phyloP scores from a whole-genome alignment of 371 early-diverging fungal genomes.

The Polyrhizophydium stewartii region DNA sequence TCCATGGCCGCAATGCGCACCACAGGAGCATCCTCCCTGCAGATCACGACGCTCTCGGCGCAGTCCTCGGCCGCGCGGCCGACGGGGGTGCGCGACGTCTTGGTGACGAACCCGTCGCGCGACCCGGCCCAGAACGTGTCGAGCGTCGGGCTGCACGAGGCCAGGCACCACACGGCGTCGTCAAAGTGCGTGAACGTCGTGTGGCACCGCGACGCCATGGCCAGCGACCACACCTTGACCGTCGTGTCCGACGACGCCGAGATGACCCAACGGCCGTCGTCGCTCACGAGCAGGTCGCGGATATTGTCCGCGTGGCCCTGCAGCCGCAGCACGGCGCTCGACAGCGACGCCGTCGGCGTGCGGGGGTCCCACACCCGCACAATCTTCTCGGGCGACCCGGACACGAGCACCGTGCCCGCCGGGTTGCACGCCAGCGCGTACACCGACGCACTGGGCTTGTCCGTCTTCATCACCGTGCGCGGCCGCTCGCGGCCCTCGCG shows the following conservation, averaged over 20 bases:
- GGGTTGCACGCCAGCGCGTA: constrained; percentile 34
- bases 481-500: constrained; percentile 41
- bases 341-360: not conserved
- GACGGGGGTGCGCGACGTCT: constrained; percentile 15
- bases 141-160: constrained; percentile 77
- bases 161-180: constrained; percentile 90
- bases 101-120: constrained; percentile 85
- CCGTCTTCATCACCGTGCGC: not conserved
- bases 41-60: constrained; percentile 73
- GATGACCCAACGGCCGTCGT: constrained; percentile 79
- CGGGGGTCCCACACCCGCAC: constrained; percentile 87
- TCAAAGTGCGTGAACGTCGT: constrained; percentile 82
- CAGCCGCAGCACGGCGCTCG: constrained; percentile 68
- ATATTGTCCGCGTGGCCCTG: constrained; percentile 94
- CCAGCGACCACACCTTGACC: constrained; percentile 86
- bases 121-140: constrained; percentile 88
- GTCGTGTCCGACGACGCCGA: constrained; percentile 67
- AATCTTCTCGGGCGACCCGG: constrained; percentile 82
- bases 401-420: constrained; percentile 31
- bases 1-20: constrained; percentile 66
- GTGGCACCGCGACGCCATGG: constrained; percentile 73
- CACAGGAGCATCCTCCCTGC: constrained; percentile 77
- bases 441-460: constrained; percentile 39
- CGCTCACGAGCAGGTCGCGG: constrained; percentile 77
- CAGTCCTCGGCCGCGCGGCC: constrained; percentile 30